Evolutionary conservation across 768 basidiomycete genomes (phyloP), one percentile per base, ranked within the genome.

Genomic region (Suillus occidentalis): DNA sequence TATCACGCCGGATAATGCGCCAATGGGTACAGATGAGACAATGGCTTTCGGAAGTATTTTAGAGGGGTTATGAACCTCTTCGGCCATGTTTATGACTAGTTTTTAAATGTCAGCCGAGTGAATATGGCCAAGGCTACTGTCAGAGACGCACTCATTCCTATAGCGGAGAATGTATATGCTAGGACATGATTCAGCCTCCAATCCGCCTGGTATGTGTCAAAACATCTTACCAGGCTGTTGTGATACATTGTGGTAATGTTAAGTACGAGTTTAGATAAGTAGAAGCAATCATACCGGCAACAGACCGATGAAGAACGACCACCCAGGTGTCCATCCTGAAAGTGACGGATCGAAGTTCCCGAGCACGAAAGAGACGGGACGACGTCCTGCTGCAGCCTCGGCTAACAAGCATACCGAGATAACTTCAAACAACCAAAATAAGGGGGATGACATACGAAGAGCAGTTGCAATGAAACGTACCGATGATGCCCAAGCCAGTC

Each of bases 321-420:
- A 89, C 39, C 86, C 89, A 14, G 85, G 80, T 2, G 81, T 82
- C 88, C 88, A 89, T 7, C 89, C 89, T 0, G 88, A 85, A n/a
- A 77, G 73, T n/a, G 87, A 83, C 1, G 84, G 77, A 69, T 89
- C 83, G 62, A 88, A 90, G 64, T 84, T 80, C 12, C 82, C 82
- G 2, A 89, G 77, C 1, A 85, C 88, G 69, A 83, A 89, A 1
- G 81, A 75, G 1, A 82, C 85, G 14, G 87, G 79, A 58, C 81
- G 83, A 18, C 84, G 82, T 1, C 87, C 86, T 18, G 76, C 74
- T 1, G 83, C 83, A 4, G 87, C 87, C 73, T 87, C 88, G 20
- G 76, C 80, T 7, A 87, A 87, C 4, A 88, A 72, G 47, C 81
- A 81, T 28, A 89, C 76, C 52, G 89, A 75, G 60, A 83, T 87